Base-by-base conservation (phyloP, 805 yeast species). In the Pichia nanzhaoensis region DNA sequence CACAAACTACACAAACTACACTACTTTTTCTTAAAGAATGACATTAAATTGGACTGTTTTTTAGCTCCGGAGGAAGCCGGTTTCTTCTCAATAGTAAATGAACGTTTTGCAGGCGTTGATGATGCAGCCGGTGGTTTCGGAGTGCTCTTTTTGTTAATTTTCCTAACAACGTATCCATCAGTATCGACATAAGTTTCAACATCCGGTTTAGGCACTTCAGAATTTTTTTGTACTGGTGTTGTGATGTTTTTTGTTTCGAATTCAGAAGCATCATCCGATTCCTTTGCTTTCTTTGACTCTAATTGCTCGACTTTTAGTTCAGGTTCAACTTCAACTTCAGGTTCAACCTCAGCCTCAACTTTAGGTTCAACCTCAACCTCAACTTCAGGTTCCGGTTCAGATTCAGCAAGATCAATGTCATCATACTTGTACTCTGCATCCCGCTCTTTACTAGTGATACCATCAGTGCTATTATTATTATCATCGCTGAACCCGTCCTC, bases 141-240 rank as follows among this genome's bases (percentile, higher is more conserved):
- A 13, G 43, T 21, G 7, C 33, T 24, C 32, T 43, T 39, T 13
- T 38, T 33, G 35, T 48, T 45, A 17, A 47, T 46, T 19, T 48
- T 54, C 1, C 58, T 55, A 3, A 59, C 59, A 18, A 62, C 41
- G 30, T 55, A 62, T 5, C 67, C 67, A 33, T 63, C 66, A 13
- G 57, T 60, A 40, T 63, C 66, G 18, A 52, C 52, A 18, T 53
- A 58, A 2, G 59, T 54, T 39, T 55, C 61, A 18, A 49, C 47
- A 4, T 51, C 54, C 1, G 56, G 47, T 18, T 22, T n/a, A 3
- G 5, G 7, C n/a, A 27, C 41, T 5, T n/a, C n/a, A n/a, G n/a
- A n/a, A n/a, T n/a, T n/a, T n/a, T n/a, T n/a, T n/a, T n/a, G n/a
- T n/a, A n/a, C n/a, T n/a, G n/a, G n/a, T n/a, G n/a, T n/a, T n/a